Evolutionary conservation across 2,329 filamentous ascomycete species (phyloP), one percentile per base, ranked within the genome.

Genomic region (Aspergillus sp.): DNA sequence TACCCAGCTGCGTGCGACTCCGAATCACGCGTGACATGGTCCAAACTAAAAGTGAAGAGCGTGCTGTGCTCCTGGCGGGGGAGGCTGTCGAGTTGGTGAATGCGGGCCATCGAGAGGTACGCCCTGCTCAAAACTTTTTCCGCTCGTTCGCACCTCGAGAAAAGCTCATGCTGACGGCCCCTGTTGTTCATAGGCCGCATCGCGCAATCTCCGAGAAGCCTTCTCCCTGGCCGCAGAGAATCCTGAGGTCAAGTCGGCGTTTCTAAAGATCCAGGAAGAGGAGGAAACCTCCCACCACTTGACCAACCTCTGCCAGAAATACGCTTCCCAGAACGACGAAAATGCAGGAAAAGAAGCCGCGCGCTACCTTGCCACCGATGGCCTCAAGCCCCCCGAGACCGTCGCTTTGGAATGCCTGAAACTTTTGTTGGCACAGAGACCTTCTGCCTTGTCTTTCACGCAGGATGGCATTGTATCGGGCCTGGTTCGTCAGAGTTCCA

Each of bases 391-490:
- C 3, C 60, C 64, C 3, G 55, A 57, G 36, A 54, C 55, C 24
- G 55, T 61, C 8, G 64, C 63, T 4, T 41, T 66, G 28, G 61
- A 65, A 41, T 63, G 57, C 36, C 45, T 65, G 31, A 62, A 63
- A 35, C 49, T 67, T 24, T 46, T 69, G 26, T 47, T 68, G 20
- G 55, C 55, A 11, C 45, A 56, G 35, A 51, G 48, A 16, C 51
- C 60, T 7, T 40, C 49, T 15, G 49, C 51, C 16, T 42, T 67
- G 26, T 62, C 62, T 5, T 42, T 47, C 11, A 45, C 53, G 11
- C 64, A 68, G 42, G 66, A 69, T 51, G 60, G 61, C 26, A 62
- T 68, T 38, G 61, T 69, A 26, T 61, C 61, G 15, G 62, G 63
- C 10, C 50, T 69, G 14, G 55, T 67, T 13, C 58, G 61, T 29